A percentile compares a stretch with the other conserved stretches of the same genome.
Conservation (phyloP, 2,329 filamentous ascomycete species). For the Leptographium lundbergii region DNA sequence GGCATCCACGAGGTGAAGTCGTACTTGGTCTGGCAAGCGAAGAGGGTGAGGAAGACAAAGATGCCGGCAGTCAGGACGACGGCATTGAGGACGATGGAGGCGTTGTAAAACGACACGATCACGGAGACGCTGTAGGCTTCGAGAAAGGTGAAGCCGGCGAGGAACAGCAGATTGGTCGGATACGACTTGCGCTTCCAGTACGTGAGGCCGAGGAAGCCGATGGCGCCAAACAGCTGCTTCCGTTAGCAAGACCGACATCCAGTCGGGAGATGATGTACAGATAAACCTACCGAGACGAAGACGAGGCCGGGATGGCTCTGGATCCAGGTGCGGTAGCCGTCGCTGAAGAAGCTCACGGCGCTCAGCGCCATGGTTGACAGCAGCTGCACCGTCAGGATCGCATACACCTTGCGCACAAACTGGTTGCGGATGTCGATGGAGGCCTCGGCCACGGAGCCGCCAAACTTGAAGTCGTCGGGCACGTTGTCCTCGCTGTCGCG, state of each 20-base stretch:
- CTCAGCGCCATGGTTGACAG: conserved; percentile 71
- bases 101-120: conserved; percentile 81
- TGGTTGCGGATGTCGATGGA: conserved; percentile 94
- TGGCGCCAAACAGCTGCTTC: conserved; percentile 57
- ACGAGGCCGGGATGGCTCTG: conserved; percentile 73
- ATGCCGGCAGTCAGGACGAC: conserved; percentile 77
- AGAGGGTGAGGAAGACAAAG: conserved; percentile 67
- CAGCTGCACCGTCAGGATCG: conserved; percentile 91
- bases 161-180: conserved; percentile 87
- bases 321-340: conserved; percentile 73
- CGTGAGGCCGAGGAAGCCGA: conserved; percentile 74
- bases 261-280: too few species aligned
- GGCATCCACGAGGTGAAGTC: conserved; percentile 97
- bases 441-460: conserved; percentile 83
- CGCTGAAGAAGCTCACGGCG: conserved; percentile 74
- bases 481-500: conserved; percentile 80
- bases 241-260: too few species aligned
- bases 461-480: conserved; percentile 98
- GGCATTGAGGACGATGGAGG: conserved; percentile 75
- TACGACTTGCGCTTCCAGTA: conserved; percentile 96
- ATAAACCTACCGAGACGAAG: conserved; percentile 56
- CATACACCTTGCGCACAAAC: conserved; percentile 95
- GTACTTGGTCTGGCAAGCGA: conserved; percentile 95
- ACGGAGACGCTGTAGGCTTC: conserved; percentile 93
- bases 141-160: conserved; percentile 75